Base-by-base conservation (phyloP, 108 stramenopile species). In the Nitzschia sp. region DNA sequence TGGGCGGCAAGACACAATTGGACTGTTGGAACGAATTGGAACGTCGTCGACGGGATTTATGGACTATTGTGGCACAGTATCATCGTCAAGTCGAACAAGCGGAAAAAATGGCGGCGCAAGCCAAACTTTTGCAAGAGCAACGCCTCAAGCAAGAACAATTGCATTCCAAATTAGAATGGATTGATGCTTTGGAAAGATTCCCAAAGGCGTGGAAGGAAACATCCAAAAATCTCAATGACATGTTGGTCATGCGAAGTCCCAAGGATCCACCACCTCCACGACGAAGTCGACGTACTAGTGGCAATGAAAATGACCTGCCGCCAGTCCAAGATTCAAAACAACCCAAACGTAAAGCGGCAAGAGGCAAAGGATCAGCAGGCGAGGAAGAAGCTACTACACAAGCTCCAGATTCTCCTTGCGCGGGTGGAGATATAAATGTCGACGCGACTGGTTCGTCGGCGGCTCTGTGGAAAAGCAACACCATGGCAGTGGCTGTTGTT, bases 171-270 rank as follows among this genome's bases (percentile, higher is more conserved):
- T 47, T 77, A 38, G 33, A 74, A 45, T 59, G 71, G 63, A 65
- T 85, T 34, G 80, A 82, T 59, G 72, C 78, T 2, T 34, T 79
- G 1, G 74, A 80, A 33, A 55, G 55, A 15, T 85, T 80, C 51
- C 84, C 84, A 1, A 76, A 69, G 38, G 70, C 75, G 19, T 30
- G 73, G 18, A 65, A 69, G 13, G 68, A 64, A 9, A 54, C 75
- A 5, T 36, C 27, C 8, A 21, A 26, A 2, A 5, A 23, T 13
- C 35, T 83, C 24, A 72, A 79, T 51, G 19, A 53, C 11, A 2
- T 71, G 13, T 54, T 84, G 0, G 33, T 72, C 1, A 60, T 70
- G 36, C 42, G 78, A 47, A 19, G 45, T 9, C 82, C 78, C 29
- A 63, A 76, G 51, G 74, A 79, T 54, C 78, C 74, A 24, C 55